phyloP scores from a whole-genome alignment of 352 stramenopile genomes.

The Globisporangium uncinulatum region DNA sequence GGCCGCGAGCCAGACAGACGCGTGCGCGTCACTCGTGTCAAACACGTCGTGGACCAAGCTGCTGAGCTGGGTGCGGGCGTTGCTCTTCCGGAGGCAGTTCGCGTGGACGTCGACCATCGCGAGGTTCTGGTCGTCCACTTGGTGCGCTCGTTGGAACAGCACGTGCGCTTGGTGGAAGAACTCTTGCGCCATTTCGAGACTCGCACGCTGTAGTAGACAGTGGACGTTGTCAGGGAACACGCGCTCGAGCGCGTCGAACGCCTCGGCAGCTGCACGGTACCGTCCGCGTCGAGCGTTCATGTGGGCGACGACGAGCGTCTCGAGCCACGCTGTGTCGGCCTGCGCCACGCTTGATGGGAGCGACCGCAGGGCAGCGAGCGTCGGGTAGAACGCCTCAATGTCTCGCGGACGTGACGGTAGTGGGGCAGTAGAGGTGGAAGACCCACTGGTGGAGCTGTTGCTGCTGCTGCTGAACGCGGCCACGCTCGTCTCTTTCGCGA shows the following conservation, averaged over 20 bases:
- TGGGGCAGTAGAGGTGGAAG: no score
- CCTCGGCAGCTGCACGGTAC: constrained; percentile 29
- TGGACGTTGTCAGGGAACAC: constrained; percentile 69
- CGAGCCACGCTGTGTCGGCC: constrained; percentile 47
- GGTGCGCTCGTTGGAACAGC: constrained; percentile 46
- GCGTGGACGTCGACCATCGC: constrained; percentile 61
- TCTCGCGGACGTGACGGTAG: constrained; percentile 20
- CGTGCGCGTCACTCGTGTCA: constrained; percentile 40
- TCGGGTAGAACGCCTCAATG: constrained; percentile 47
- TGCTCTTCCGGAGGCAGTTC: constrained; percentile 47
- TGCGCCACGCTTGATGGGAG: constrained; percentile 5
- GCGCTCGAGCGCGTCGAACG: constrained; percentile 31
- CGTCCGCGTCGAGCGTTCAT: constrained; percentile 38
- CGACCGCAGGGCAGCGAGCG: constrained; percentile 9
- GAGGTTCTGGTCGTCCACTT: constrained; percentile 63
- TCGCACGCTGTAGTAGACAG: constrained; percentile 41
- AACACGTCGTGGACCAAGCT: constrained; percentile 71
- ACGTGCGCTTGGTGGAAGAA: constrained; percentile 47
- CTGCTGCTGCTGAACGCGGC: constrained; percentile 1
- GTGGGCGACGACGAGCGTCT: constrained; percentile 49
- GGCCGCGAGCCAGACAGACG: constrained; percentile 67
- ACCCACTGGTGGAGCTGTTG: neutral
- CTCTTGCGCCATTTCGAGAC: constrained; percentile 60
- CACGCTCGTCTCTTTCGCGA: constrained; percentile 27
- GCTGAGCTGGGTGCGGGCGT: constrained; percentile 43